phyloP scores from a whole-genome alignment of 1,284 basidiomycete species.

The Ustilago esculenta region DNA sequence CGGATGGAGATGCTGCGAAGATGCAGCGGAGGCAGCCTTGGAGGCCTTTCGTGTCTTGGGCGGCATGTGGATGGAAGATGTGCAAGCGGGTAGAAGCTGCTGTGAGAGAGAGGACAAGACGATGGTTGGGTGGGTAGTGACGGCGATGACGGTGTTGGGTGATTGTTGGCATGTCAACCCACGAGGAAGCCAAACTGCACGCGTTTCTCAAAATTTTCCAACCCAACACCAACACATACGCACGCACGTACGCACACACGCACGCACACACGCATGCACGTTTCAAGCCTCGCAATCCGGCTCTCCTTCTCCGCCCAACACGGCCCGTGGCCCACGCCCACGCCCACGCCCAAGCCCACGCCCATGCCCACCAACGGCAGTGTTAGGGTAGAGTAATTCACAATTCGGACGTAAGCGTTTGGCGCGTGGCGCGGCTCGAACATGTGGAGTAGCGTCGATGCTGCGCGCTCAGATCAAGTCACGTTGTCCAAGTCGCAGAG shows the following conservation, averaged over 20 bases:
- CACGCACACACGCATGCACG: neutral
- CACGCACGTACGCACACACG: neutral
- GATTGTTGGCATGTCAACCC: neutral
- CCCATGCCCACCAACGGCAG: no score
- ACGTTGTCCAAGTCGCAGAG: no score
- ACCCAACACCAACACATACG: neutral
- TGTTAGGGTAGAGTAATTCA: neutral
- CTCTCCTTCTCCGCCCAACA: neutral
- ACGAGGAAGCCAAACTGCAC: no score
- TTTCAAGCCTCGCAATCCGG: no score
- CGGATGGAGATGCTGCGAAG: constrained; percentile 17
- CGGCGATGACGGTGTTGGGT: neutral
- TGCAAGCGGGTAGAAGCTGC: no score
- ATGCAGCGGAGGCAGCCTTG: constrained; percentile 5
- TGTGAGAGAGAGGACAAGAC: neutral
- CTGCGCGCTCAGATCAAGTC: constrained; percentile 26
- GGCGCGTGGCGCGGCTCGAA: no score
- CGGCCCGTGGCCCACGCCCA: no score
- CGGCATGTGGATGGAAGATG: constrained; percentile 9
- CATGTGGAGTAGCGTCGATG: constrained; percentile 22
- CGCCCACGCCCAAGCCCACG: no score
- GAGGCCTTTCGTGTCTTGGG: constrained; percentile 22
- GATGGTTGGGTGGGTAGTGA: neutral
- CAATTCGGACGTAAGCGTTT: neutral
- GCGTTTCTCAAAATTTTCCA: neutral